Base-by-base conservation (phyloP, 2,329 filamentous ascomycete genomes). In the Emergomyces pasteurianus region DNA sequence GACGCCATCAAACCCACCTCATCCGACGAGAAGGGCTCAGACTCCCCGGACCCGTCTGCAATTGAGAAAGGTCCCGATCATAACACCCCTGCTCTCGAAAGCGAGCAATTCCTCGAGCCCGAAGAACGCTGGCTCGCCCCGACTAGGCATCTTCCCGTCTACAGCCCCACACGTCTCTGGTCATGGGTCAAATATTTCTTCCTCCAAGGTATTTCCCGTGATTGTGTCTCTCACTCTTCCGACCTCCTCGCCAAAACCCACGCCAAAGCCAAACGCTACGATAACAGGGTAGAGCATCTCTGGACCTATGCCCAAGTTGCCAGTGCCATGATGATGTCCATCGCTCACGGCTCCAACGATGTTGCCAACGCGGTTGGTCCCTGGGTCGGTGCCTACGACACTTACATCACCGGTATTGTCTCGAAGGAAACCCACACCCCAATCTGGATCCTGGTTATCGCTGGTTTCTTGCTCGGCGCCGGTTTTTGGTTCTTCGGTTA, bases 201-300 rank as follows among this genome's bases (percentile, higher is more conserved):
- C 61, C 76, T 77, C 7, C 74, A 75, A 57, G 75, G 76, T 59
- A 74, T 78, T 9, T 76, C 72, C 7, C 71, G 73, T 40, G 76
- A 79, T 63, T 72, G 73, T 43, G 70, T 77, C 47, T 69, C 69
- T 18, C 75, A 77, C 63, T 71, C 76, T 61, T 74, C 73, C 4
- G 70, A 70, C 5, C 67, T 67, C 49, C 73, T 75, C n/a, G 72
- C 66, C 57, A 71, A 67, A 58, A 74, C 73, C 56, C 76, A 78
- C 65, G 68, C 74, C 40, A 70, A 71, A n/a, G 77, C 77, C 9
- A 70, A 72, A 42, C 69, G 69, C 6, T 80, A 79, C 63, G 78
- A 79, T 64, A 75, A 75, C 62, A 71, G 73, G 4, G 76, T 78
- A 16, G 78, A 80, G 66, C 77, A 80, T 67, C 69, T 78, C 57